These are phyloP conservation scores for Straminergon stramineum DNA, from an alignment of 225 moss, liverwort and hornwort species.

Conservation along the genomic window DNA sequence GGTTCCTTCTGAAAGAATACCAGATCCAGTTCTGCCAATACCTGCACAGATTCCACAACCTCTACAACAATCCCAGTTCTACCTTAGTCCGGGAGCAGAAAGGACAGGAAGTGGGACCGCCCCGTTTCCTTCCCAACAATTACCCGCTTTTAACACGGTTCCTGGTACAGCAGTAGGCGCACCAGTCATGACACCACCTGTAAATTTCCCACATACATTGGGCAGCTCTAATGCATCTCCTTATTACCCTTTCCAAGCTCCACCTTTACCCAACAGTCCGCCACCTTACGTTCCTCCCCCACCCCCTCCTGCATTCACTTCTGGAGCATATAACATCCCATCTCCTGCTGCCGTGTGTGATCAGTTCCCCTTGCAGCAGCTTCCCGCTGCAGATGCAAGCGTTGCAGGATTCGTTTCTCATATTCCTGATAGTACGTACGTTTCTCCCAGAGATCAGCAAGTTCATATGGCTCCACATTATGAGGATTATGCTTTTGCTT, in stretches of 20 bases:
- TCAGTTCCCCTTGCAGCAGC: not conserved
- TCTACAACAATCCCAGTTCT: not conserved
- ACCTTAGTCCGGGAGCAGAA: not conserved
- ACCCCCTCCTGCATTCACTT: constrained; percentile 6
- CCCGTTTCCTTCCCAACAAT: not conserved
- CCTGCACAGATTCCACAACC: not conserved
- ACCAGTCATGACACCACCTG: not conserved
- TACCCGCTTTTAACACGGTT: not conserved
- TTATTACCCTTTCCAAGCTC: not conserved
- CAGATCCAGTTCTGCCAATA: not conserved
- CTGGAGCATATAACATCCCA: not conserved
- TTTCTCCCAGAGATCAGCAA: constrained; percentile 10
- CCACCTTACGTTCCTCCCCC: constrained; percentile 32
- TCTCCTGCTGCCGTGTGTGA: not conserved
- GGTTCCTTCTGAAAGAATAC: not conserved
- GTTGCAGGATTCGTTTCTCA: not conserved
- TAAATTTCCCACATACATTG: not conserved
- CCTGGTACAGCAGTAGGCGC: not conserved
- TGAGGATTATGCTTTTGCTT: not conserved
- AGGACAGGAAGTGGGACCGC: not conserved
- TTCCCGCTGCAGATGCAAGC: not conserved
- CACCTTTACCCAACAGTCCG: constrained; percentile 24
- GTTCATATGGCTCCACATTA: not conserved
- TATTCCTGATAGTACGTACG: constrained; percentile 11
- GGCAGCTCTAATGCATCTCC: not conserved